Evolutionary conservation across 1,284 basidiomycete species (phyloP).

Genomic region (Leccinum subrobustum): DNA sequence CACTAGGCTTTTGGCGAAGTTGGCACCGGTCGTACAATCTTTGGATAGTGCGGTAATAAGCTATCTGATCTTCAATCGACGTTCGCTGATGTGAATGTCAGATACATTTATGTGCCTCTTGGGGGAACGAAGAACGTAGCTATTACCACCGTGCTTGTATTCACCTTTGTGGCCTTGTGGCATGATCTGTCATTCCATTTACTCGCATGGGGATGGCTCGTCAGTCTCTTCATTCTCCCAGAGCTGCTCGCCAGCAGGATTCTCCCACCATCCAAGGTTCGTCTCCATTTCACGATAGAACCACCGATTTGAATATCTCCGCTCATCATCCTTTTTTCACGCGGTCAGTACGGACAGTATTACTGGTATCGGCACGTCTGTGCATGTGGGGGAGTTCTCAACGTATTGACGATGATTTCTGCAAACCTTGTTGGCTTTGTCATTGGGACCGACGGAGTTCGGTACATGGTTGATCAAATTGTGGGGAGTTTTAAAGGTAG

Average conservation of each 20-base stretch:
- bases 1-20: constrained; percentile 90
- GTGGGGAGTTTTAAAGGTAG: constrained; percentile 66
- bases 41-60: constrained; percentile 82
- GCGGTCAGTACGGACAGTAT: constrained; percentile 57
- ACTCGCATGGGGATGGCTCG: constrained; percentile 96
- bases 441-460: constrained; percentile 82
- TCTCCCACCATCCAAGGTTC: constrained; percentile 65
- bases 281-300: constrained; percentile 25
- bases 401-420: constrained; percentile 88
- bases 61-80: constrained; percentile 1
- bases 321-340: constrained; percentile 6
- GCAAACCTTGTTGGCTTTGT: constrained; percentile 98
- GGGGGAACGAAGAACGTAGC: constrained; percentile 74
- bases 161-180: constrained; percentile 99
- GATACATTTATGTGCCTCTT: constrained; percentile 94
- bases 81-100: constrained; percentile 29
- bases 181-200: constrained; percentile 90
- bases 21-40: constrained; percentile 98
- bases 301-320: not conserved
- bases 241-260: constrained; percentile 69
- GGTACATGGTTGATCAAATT: constrained; percentile 68
- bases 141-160: constrained; percentile 77
- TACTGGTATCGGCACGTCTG: constrained; percentile 88
- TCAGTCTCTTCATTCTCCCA: constrained; percentile 88
- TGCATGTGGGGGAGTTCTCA: constrained; percentile 82